A percentile compares a stretch with the other conserved stretches of the same genome.
These are phyloP conservation scores for Incumbomyces delicatus DNA, from an alignment of 2,329 filamentous ascomycete genomes.

Conservation along the genomic window DNA sequence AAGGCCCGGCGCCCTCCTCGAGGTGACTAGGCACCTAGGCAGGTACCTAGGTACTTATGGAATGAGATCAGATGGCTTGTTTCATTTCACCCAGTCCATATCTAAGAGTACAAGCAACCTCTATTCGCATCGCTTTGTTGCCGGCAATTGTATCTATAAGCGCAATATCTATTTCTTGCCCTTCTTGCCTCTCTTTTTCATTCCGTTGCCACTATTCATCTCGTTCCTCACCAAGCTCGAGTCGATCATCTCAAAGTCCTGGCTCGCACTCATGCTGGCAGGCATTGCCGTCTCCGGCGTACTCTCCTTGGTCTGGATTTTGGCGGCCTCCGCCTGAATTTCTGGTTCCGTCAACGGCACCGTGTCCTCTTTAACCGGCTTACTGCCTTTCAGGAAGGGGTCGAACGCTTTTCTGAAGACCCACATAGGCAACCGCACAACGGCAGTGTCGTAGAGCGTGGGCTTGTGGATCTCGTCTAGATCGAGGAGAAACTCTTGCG, in stretches of 20 bases:
- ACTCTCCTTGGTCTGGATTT: constrained; percentile 4
- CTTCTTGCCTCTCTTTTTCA: constrained; percentile 20
- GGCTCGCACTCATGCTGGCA: constrained; percentile 16
- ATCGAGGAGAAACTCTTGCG: constrained; percentile 77
- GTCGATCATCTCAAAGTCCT: constrained; percentile 21
- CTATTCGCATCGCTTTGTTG: too few relatives aligned
- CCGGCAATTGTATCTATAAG: background rate
- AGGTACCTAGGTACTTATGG: too few relatives aligned
- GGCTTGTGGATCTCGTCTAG: constrained; percentile 73
- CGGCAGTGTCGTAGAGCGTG: constrained; percentile 69
- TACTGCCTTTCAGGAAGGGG: constrained; percentile 37
- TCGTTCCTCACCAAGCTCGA: constrained; percentile 18
- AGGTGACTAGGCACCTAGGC: too few relatives aligned
- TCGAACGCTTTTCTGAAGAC: constrained; percentile 51
- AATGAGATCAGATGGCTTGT: too few relatives aligned
- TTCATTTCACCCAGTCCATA: too few relatives aligned
- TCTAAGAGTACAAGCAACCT: too few relatives aligned
- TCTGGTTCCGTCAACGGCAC: constrained; percentile 1
- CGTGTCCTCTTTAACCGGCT: constrained; percentile 8
- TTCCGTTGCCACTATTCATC: constrained; percentile 7
- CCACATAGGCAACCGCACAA: constrained; percentile 70
- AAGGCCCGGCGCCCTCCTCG: too few relatives aligned
- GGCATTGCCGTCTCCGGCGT: constrained; percentile 5
- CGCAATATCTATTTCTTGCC: constrained; percentile 14
- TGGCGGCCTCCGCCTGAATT: constrained; percentile 4